Conservation (phyloP, 345 rosid species). For the Citrus maxima region DNA sequence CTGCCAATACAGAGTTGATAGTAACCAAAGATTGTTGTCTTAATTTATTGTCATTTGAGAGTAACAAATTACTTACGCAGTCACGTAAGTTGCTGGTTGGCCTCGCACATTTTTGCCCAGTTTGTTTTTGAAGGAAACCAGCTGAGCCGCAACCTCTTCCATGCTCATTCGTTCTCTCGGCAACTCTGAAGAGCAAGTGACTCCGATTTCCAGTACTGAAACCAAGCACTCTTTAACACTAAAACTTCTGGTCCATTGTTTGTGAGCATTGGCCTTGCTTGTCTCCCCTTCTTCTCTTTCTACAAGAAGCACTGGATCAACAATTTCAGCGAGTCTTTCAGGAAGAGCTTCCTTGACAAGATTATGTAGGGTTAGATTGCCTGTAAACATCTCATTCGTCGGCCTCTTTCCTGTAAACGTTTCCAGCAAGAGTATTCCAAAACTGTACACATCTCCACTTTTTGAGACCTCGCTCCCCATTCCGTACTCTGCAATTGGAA, state of each 20-base stretch:
- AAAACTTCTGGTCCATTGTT: neutral
- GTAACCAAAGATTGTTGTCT: too few relatives aligned
- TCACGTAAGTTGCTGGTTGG: too few relatives aligned
- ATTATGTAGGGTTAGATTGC: too few relatives aligned
- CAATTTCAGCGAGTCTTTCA: too few relatives aligned
- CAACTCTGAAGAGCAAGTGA: conserved; percentile 18
- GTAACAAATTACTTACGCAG: too few relatives aligned
- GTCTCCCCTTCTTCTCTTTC: conserved; percentile 1
- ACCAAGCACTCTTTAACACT: neutral
- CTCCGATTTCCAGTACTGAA: conserved; percentile 16
- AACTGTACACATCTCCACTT: conserved; percentile 31
- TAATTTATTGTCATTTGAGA: too few relatives aligned
- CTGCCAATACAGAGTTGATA: too few relatives aligned
- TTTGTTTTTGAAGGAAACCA: neutral
- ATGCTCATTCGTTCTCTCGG: conserved; percentile 11
- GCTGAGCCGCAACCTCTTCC: neutral
- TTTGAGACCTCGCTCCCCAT: conserved; percentile 15
- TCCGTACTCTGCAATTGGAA: too few relatives aligned
- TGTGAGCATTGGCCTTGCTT: neutral
- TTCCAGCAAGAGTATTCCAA: conserved; percentile 30
- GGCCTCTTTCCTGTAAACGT: conserved; percentile 25
- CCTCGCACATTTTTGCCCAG: neutral
- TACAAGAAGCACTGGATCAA: conserved; percentile 15
- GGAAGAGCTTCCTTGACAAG: too few relatives aligned
- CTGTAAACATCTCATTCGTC: conserved; percentile 18